A percentile compares a stretch with the other conserved stretches of the same genome.
phyloP scores from a whole-genome alignment of 2,329 filamentous ascomycete genomes.

The Alternaria alternata region DNA sequence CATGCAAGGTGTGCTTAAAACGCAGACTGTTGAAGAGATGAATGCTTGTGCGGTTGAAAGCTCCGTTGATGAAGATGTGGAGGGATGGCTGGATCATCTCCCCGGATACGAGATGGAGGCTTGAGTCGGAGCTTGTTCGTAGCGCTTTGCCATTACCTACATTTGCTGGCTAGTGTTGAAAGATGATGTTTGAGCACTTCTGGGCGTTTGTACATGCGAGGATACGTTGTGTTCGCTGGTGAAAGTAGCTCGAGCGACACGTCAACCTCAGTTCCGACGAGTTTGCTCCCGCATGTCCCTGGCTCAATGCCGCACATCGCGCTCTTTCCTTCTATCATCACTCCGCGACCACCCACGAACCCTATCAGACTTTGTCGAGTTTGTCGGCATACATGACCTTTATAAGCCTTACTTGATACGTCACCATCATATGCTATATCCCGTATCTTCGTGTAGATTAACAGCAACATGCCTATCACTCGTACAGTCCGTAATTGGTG shows the following conservation, averaged over 20 bases:
- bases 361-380: background rate
- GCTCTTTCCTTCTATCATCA: background rate
- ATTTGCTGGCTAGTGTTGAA: background rate
- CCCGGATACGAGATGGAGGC: constrained; percentile 13
- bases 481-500: background rate
- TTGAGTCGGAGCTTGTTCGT: background rate
- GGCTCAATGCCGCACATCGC: background rate
- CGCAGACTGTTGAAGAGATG: constrained; percentile 28
- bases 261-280: background rate
- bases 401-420: background rate
- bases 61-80: constrained; percentile 24
- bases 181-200: background rate
- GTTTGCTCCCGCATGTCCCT: background rate
- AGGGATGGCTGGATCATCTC: constrained; percentile 27
- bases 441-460: background rate
- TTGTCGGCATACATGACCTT: background rate
- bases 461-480: background rate
- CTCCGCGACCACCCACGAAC: background rate
- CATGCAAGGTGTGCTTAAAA: constrained; percentile 26
- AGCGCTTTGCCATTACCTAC: background rate
- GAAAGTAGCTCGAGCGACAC: background rate
- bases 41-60: constrained; percentile 28
- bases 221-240: background rate
- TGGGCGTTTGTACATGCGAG: background rate
- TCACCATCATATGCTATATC: background rate